These are phyloP conservation scores for Lactifluus rugatus DNA, from an alignment of 768 basidiomycete genomes.

Conservation along the genomic window DNA sequence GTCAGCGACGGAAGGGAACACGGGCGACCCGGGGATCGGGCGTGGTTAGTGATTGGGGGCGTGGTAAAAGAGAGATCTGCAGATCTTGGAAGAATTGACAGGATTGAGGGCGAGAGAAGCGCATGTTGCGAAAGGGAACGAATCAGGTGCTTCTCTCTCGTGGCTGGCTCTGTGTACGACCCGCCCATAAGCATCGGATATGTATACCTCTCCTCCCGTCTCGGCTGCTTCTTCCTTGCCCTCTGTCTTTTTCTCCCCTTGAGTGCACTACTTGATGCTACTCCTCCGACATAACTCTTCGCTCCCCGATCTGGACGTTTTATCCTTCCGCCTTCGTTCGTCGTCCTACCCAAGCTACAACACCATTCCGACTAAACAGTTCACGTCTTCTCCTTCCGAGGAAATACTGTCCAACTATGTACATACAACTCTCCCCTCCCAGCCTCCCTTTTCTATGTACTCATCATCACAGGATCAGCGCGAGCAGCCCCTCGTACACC, in stretches of 20 bases:
- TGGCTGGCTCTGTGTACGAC: conserved; percentile 12
- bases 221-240: conserved; percentile 19
- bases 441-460: conserved; percentile 9
- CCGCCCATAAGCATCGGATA: conserved; percentile 11
- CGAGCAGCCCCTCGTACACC: conserved; percentile 5
- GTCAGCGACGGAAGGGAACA: conserved; percentile 24
- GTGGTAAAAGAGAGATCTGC: background rate
- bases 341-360: conserved; percentile 17
- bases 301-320: conserved; percentile 17
- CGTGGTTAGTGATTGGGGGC: conserved; percentile 17
- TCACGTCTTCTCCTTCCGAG: conserved; percentile 13
- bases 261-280: conserved; percentile 15
- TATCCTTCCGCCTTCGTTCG: conserved; percentile 12
- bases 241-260: conserved; percentile 18
- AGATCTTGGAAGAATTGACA: conserved; percentile 11
- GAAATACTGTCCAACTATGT: conserved; percentile 15
- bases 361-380: conserved; percentile 18
- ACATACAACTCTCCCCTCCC: conserved; percentile 11
- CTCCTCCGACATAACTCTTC: conserved; percentile 15
- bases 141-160: conserved; percentile 21
- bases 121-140: conserved; percentile 14
- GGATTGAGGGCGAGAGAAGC: conserved; percentile 8
- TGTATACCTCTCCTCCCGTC: conserved; percentile 18
- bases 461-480: conserved; percentile 17
- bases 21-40: conserved; percentile 19